Base-by-base conservation (phyloP, 495 filamentous ascomycete genomes). In the Pyrenopolyporus hunteri region DNA sequence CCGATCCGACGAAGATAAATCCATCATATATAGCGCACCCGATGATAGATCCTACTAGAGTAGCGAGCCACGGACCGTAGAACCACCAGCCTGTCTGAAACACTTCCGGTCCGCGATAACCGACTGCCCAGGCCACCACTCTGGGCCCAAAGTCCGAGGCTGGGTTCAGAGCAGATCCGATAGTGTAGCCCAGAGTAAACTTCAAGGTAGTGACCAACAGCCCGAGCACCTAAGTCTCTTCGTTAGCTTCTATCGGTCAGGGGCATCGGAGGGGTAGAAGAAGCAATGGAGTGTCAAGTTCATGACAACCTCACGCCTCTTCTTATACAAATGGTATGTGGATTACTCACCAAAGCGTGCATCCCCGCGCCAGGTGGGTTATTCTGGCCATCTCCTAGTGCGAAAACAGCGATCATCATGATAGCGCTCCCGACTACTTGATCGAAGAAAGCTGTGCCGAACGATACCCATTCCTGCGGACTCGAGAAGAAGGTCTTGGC, bases 351-450 rank as follows among this genome's bases (percentile, higher is more conserved):
- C 32, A 77, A 66, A 11, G 72, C 65, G 29, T 74, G 68, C 81
- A 83, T 83, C 42, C 82, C 82, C 4, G 80, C 78, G 4, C 80
- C 82, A 0, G 80, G 80, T 2, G 82, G 81, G 14, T 80, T 76
- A 45, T 85, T 83, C 20, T 76, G 76, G 55, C 83, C 79, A 62
- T 84, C 82, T 45, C 82, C 80, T 0, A 84, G 73, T 6, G 82
- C 83, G 4, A 84, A 70, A 7, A 85, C 70, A 1, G 76, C 77
- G 23, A 77, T 70, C 11, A 70, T 64, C 23, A 85, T 70, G 19
- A 82, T 69, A 5, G 70, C 71, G 0, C 77, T 78, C 1, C 77
- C 81, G 1, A 83, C 39, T 32, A 83, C 77, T 54, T 84, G 80
- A 48, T 69, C 81, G 63, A 79, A 77, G 57, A 83, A 83, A 3